Base-by-base conservation (phyloP, 2,329 filamentous ascomycete genomes). In the Penicillium hesseltinei region DNA sequence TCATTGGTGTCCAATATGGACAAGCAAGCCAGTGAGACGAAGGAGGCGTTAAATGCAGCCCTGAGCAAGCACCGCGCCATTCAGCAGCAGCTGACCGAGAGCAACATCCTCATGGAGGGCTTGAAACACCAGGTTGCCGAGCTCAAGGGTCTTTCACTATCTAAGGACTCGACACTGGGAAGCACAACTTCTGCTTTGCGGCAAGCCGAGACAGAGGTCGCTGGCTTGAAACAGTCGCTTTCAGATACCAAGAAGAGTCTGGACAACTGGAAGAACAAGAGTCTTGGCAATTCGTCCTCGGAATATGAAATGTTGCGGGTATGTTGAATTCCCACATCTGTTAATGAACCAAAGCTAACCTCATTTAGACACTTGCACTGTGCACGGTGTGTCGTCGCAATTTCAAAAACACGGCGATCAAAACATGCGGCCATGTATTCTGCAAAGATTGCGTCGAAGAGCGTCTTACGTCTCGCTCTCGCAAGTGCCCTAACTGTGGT, bases 401-500 rank as follows among this genome's bases (percentile, higher is more conserved):
- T 65, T 92, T 97, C 79, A 97, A 97, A 76, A 91, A 97, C 71
- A 96, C 92, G 0, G 89, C 88, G 10, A 84, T 99, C 73, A 95
- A 94, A 77, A 92, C 90, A 0, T 99, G 94, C 73, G 94, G 94
- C 2, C 94, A 99, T 74, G 85, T 96, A 48, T 96, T 97, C 75
- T 99, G 94, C 82, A 88, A 88, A 70, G 83, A 87, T 47, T 99
- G 94, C 72, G 89, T 97, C 25, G 91, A 96, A 63, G 89, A 95
- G 69, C 88, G 94, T 56, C 87, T 97, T 60, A 86, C 86, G 45
- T 96, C 94, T 69, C 89, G 94, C 36, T 92, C 93, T 78, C 85
- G 94, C 65, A 97, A 97, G 75, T 99, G 94, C 70, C 94, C 94
- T 3, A 93, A 91, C 66, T 99, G 95, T 80, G 91, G 89, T 68